phyloP scores from a whole-genome alignment of 1,284 basidiomycete species.

The Leccinum fallax region DNA sequence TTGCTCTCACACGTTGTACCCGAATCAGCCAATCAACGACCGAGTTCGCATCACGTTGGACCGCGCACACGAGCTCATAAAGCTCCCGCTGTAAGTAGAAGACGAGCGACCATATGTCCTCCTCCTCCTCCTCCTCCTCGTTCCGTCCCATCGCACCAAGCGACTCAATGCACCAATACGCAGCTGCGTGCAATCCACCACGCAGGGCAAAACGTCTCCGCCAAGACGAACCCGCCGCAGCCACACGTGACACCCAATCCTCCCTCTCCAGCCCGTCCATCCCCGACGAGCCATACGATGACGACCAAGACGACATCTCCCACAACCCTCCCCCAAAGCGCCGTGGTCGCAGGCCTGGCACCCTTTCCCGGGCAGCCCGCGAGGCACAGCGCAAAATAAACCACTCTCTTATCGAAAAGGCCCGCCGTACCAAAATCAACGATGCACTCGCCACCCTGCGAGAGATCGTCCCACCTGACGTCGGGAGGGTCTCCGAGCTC shows the following conservation, averaged over 20 bases:
- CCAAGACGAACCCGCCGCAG: constrained; percentile 21
- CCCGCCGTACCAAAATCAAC: constrained; percentile 81
- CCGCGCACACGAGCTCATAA: constrained; percentile 18
- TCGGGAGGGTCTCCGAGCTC: constrained; percentile 36
- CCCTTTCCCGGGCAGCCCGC: constrained; percentile 67
- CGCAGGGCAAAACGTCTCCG: constrained; percentile 56
- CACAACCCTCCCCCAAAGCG: constrained; percentile 39
- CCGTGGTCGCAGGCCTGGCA: constrained; percentile 70
- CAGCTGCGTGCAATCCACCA: constrained; percentile 57
- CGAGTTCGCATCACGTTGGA: constrained; percentile 17
- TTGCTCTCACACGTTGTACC: constrained; percentile 20
- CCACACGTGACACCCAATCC: neutral
- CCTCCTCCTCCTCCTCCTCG: constrained; percentile 6
- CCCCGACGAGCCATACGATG: constrained; percentile 11
- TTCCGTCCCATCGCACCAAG: constrained; percentile 33
- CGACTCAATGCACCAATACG: constrained; percentile 40
- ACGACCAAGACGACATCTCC: constrained; percentile 22
- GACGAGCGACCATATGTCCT: neutral
- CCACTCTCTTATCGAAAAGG: constrained; percentile 84
- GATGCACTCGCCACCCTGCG: constrained; percentile 70
- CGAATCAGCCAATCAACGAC: constrained; percentile 5
- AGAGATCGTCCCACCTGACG: constrained; percentile 61
- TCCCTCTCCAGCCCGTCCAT: constrained; percentile 18
- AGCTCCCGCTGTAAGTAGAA: neutral
- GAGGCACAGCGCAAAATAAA: constrained; percentile 80